phyloP scores from a whole-genome alignment of 192 early-diverging fungal species.

The Globomyces pollinis-pini region DNA sequence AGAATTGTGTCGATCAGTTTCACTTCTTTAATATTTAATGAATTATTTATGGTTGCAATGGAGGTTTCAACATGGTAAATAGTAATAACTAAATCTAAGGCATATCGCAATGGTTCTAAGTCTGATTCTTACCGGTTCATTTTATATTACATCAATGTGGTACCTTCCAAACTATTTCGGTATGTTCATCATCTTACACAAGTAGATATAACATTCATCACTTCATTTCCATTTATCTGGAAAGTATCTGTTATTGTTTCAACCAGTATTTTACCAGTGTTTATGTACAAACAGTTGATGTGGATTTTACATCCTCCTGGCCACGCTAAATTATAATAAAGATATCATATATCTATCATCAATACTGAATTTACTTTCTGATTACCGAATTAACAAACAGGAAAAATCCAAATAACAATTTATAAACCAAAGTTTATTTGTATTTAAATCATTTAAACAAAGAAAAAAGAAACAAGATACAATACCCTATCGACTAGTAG shows the following conservation, averaged over 20 bases:
- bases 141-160: slow-evolving; percentile 86
- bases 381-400: too few species aligned
- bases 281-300: slow-evolving; percentile 72
- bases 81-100: slow-evolving; percentile 22
- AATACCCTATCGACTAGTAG: slow-evolving; percentile 37
- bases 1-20: slow-evolving; percentile 93
- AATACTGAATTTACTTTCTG: too few species aligned
- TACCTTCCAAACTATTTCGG: slow-evolving; percentile 81
- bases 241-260: slow-evolving; percentile 84
- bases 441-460: too few species aligned
- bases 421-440: too few species aligned
- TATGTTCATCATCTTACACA: slow-evolving; percentile 47
- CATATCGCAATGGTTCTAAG: slow-evolving; percentile 84
- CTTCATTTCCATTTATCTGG: slow-evolving; percentile 78
- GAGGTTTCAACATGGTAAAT: slow-evolving; percentile 93
- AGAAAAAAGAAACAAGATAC: too few species aligned
- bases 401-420: too few species aligned
- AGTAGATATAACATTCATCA: slow-evolving; percentile 70
- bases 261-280: slow-evolving; percentile 78
- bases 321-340: slow-evolving; percentile 69
- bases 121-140: slow-evolving; percentile 67
- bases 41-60: slow-evolving; percentile 90
- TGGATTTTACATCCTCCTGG: slow-evolving; percentile 78
- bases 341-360: neutral
- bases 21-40: slow-evolving; percentile 88